These are phyloP conservation scores for Aspergillus conjunctus DNA, from an alignment of 495 filamentous ascomycete genomes.

Conservation along the genomic window DNA sequence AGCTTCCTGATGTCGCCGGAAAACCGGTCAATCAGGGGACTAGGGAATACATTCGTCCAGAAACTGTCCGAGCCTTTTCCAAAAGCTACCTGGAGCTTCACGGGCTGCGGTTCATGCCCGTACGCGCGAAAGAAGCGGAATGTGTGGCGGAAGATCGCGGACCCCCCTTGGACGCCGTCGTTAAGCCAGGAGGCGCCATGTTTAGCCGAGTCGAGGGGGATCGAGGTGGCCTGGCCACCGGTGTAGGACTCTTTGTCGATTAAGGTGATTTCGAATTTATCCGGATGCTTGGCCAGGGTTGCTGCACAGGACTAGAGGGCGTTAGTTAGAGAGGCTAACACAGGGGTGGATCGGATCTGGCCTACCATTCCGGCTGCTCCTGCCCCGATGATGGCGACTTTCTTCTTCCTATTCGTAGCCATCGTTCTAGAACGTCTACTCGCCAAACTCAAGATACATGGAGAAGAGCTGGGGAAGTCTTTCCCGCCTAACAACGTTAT, in stretches of 20 bases:
- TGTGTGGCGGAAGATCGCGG: conserved; percentile 78
- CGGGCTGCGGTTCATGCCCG: conserved; percentile 65
- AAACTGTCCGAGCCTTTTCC: conserved; percentile 72
- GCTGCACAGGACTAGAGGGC: conserved; percentile 68
- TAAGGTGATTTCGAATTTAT: conserved; percentile 73
- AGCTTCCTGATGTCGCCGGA: conserved; percentile 69
- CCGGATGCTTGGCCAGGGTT: conserved; percentile 71
- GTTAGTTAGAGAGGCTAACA: background rate
- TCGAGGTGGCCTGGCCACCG: conserved; percentile 83
- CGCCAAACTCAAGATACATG: background rate
- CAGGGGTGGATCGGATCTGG: background rate
- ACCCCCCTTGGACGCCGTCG: conserved; percentile 83
- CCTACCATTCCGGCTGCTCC: conserved; percentile 65
- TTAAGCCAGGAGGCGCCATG: conserved; percentile 79
- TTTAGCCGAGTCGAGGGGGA: conserved; percentile 65
- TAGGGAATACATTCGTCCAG: conserved; percentile 83
- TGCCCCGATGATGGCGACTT: conserved; percentile 62
- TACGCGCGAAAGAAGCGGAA: conserved; percentile 75
- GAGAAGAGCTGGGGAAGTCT: background rate
- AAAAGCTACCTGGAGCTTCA: conserved; percentile 79
- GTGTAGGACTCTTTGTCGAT: conserved; percentile 67
- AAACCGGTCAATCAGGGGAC: conserved; percentile 62
- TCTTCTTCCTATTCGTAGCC: conserved; percentile 35
- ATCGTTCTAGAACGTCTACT: background rate
- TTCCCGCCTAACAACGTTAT: too few relatives aligned